A percentile compares a stretch with the other conserved stretches of the same genome.
Evolutionary conservation across 208 protist species (phyloP).

Genomic region (Trypanosomatidae sp.): DNA sequence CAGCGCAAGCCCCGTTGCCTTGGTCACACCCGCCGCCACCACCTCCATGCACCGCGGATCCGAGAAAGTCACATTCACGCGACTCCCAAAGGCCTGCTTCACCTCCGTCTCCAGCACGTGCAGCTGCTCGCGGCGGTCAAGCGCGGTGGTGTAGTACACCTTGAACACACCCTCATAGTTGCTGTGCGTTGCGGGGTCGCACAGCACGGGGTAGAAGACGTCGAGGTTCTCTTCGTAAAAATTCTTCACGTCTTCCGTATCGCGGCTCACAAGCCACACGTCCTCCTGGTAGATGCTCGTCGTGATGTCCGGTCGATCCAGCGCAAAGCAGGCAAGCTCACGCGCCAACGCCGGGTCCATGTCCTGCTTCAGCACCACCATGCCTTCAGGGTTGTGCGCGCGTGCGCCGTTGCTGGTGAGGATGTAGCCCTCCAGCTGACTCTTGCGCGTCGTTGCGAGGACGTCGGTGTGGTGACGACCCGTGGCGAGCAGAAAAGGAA

Average conservation of each 20-base stretch:
- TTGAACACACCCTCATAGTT: slow-evolving; percentile 38
- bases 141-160: slow-evolving; percentile 48
- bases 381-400: slow-evolving; percentile 31
- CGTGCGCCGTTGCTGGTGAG: slow-evolving; percentile 55
- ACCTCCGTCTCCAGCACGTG: too few species aligned
- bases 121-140: too few species aligned
- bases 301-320: slow-evolving; percentile 20
- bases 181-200: slow-evolving; percentile 19
- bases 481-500: too few species aligned
- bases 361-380: slow-evolving; percentile 33
- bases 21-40: slow-evolving; percentile 42
- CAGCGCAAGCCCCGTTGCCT: slow-evolving; percentile 19
- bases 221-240: slow-evolving; percentile 40
- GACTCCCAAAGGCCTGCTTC: too few species aligned
- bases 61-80: too few species aligned
- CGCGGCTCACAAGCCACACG: slow-evolving; percentile 25
- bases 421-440: slow-evolving; percentile 36
- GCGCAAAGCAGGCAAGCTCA: slow-evolving; percentile 22
- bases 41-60: slow-evolving; percentile 61
- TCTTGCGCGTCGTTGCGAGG: slow-evolving; percentile 28
- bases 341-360: slow-evolving; percentile 33
- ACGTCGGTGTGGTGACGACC: too few species aligned
- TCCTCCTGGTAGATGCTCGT: slow-evolving; percentile 47
- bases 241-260: slow-evolving; percentile 25
- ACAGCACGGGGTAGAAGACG: slow-evolving; percentile 27